These are phyloP conservation scores for Hyparrhenia diplandra DNA, from an alignment of 176 grass and related monocot genomes.

Conservation along the genomic window DNA sequence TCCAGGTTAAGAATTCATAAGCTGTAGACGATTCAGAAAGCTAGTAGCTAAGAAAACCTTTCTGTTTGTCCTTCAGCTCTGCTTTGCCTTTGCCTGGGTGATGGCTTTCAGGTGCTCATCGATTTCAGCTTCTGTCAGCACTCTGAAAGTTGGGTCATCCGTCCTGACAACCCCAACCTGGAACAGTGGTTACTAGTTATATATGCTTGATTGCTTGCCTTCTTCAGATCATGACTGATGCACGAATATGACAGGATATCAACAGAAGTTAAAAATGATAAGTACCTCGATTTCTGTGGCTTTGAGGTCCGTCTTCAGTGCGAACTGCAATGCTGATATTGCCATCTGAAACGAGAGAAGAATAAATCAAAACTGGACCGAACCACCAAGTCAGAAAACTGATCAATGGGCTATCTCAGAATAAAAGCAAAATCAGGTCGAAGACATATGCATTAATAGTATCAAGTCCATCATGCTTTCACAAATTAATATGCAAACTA, in stretches of 20 bases:
- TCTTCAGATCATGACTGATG: background rate
- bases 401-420: background rate
- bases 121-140: background rate
- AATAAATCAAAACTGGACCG: background rate
- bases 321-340: constrained; percentile 15
- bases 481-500: constrained; percentile 12
- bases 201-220: background rate
- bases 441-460: background rate
- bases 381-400: background rate
- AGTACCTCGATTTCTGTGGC: constrained; percentile 21
- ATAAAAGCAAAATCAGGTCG: background rate
- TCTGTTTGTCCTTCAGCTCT: background rate
- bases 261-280: background rate
- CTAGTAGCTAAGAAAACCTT: background rate
- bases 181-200: background rate
- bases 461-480: background rate
- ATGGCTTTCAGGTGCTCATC: constrained; percentile 12
- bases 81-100: background rate
- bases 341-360: constrained; percentile 27
- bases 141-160: background rate
- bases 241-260: background rate
- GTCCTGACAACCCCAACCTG: constrained; percentile 28
- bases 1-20: background rate
- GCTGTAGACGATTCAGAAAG: background rate
- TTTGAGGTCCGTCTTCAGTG: background rate